phyloP scores from a whole-genome alignment of 169 alveolate genomes.

The Cryptosporidium ryanae region DNA sequence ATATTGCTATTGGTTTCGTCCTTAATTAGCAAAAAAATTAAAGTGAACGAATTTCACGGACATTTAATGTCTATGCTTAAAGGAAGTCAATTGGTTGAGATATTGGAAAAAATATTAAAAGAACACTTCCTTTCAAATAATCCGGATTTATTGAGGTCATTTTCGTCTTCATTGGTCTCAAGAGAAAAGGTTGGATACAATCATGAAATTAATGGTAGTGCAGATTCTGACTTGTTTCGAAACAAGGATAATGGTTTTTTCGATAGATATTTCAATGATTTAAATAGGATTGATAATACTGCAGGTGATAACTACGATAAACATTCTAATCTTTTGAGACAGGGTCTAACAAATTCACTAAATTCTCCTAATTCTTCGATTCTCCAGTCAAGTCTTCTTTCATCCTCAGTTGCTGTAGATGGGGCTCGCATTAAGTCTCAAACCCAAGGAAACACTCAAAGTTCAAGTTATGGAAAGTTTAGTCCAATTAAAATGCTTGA shows the following conservation, averaged over 20 bases:
- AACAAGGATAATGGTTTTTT: too few species aligned
- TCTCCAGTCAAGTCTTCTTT: not conserved
- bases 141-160: not conserved
- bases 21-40: constrained; percentile 16
- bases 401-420: not conserved
- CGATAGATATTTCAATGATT: too few species aligned
- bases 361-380: not conserved
- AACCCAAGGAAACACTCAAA: too few species aligned
- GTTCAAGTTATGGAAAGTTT: too few species aligned
- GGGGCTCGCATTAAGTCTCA: not conserved
- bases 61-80: constrained; percentile 21
- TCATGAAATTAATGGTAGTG: not conserved
- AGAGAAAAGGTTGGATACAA: not conserved
- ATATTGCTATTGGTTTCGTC: constrained; percentile 52
- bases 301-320: too few species aligned
- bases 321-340: too few species aligned
- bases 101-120: constrained; percentile 28
- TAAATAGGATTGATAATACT: not conserved
- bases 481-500: too few species aligned
- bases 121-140: not conserved
- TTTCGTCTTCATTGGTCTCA: not conserved
- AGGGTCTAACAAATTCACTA: too few species aligned
- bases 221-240: too few species aligned
- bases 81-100: constrained; percentile 60
- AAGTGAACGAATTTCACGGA: constrained; percentile 21